Percentiles rank a stretch among this genome's conserved stretches.
phyloP scores from a whole-genome alignment of 2,329 filamentous ascomycete genomes.

The Talaromyces piceae region DNA sequence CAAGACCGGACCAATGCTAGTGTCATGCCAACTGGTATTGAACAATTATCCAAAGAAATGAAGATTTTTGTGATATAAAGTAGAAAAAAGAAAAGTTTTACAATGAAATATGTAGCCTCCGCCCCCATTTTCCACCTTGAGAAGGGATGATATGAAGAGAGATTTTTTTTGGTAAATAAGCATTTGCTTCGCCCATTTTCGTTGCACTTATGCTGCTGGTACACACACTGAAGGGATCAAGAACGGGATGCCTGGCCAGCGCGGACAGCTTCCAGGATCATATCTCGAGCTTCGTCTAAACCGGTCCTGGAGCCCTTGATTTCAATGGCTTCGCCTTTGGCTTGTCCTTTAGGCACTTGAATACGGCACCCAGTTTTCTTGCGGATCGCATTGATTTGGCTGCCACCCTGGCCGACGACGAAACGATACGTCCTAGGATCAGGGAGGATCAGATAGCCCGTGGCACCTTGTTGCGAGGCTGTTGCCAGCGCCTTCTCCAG shows the following conservation, averaged over 20 bases:
- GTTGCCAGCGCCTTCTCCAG: slow-evolving; percentile 66
- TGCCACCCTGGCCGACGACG: slow-evolving; percentile 81
- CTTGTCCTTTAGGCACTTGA: slow-evolving; percentile 79
- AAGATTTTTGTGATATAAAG: not conserved
- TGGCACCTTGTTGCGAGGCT: slow-evolving; percentile 46
- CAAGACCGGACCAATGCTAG: not conserved
- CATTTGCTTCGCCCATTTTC: not conserved
- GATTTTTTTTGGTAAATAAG: not conserved
- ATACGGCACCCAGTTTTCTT: slow-evolving; percentile 91
- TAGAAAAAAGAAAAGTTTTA: slow-evolving; percentile 10
- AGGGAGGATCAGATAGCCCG: slow-evolving; percentile 81
- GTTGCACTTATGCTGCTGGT: no score
- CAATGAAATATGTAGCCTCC: slow-evolving; percentile 12
- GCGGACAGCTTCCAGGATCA: slow-evolving; percentile 77
- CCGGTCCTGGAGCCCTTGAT: slow-evolving; percentile 72
- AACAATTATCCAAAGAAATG: not conserved
- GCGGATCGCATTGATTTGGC: slow-evolving; percentile 86
- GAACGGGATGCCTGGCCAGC: slow-evolving; percentile 21
- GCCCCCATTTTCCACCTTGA: slow-evolving; percentile 3
- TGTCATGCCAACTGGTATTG: not conserved
- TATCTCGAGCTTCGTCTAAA: slow-evolving; percentile 76
- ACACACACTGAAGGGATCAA: no score
- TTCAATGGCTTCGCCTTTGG: slow-evolving; percentile 74
- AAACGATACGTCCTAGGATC: slow-evolving; percentile 84
- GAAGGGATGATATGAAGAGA: not conserved